A percentile compares a stretch with the other conserved stretches of the same genome.
Evolutionary conservation across 768 basidiomycete genomes (phyloP).

Genomic region (Heimioporus sp.): DNA sequence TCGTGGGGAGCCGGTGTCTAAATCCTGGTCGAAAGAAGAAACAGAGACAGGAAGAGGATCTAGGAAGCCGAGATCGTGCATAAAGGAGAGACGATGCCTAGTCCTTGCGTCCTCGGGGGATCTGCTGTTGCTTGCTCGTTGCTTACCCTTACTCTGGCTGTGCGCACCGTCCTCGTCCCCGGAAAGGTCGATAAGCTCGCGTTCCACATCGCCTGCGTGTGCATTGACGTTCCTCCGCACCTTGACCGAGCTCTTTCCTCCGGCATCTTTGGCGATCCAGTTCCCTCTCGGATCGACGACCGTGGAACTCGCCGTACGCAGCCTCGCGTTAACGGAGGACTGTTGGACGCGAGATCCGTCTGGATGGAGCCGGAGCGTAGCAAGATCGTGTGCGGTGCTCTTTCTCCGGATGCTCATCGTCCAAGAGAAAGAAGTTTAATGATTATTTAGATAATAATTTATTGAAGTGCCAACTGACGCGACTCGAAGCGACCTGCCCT

Average conservation of each 20-base stretch:
- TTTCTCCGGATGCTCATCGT: conserved; percentile 32
- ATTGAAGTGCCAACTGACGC: not conserved
- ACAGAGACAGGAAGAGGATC: conserved; percentile 27
- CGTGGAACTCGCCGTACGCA: conserved; percentile 34
- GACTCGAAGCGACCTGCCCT: conserved; percentile 24
- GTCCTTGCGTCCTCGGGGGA: conserved; percentile 20
- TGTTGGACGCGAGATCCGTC: conserved; percentile 61
- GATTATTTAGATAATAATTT: no score
- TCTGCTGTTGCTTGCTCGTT: conserved; percentile 17
- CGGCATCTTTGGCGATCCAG: conserved; percentile 68
- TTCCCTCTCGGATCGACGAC: conserved; percentile 52
- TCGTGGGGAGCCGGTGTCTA: conserved; percentile 2
- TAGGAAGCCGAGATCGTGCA: conserved; percentile 54
- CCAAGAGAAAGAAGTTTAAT: not conserved
- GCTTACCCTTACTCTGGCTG: conserved; percentile 24
- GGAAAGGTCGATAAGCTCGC: conserved; percentile 21
- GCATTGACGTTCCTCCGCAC: conserved; percentile 28
- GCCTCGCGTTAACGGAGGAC: conserved; percentile 33
- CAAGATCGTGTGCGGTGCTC: conserved; percentile 63
- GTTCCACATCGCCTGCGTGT: conserved; percentile 24
- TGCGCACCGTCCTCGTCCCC: conserved; percentile 13
- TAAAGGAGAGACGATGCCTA: conserved; percentile 46
- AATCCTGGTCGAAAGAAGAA: conserved; percentile 10
- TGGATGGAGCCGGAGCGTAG: conserved; percentile 61
- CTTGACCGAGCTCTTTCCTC: conserved; percentile 45